A percentile compares a stretch with the other conserved stretches of the same genome.
Evolutionary conservation across 129 eudicot genomes (phyloP).

Genomic region (Artemisia argyi): DNA sequence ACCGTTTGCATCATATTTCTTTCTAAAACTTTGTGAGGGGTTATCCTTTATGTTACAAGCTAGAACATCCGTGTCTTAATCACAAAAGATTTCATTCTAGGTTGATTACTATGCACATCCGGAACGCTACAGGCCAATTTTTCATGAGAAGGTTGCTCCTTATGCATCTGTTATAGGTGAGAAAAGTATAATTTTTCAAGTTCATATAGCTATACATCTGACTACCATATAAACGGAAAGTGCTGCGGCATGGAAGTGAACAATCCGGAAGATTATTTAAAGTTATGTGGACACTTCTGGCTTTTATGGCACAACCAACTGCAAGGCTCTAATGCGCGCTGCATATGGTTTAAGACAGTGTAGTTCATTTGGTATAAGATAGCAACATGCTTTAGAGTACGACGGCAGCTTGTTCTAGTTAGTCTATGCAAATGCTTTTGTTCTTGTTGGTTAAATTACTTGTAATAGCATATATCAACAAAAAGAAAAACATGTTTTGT

Average conservation of each 20-base stretch:
- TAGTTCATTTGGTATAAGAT: too few relatives aligned
- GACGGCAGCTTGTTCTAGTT: neutral
- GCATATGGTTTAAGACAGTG: too few relatives aligned
- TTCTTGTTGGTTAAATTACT: neutral
- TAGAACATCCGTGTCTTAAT: slow-evolving; percentile 5
- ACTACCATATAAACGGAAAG: too few relatives aligned
- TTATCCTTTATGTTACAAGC: neutral
- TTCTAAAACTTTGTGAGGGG: neutral
- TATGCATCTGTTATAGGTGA: slow-evolving; percentile 94
- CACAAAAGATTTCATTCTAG: slow-evolving; percentile 39
- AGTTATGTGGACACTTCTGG: too few relatives aligned
- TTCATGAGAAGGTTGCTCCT: slow-evolving; percentile 90
- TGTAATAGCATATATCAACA: neutral
- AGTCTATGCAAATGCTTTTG: neutral
- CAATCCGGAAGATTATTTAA: too few relatives aligned
- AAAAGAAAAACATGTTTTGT: slow-evolving; percentile 4
- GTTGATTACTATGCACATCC: slow-evolving; percentile 96
- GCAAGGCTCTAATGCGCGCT: neutral
- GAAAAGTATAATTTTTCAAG: slow-evolving; percentile 2
- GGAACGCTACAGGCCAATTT: slow-evolving; percentile 79
- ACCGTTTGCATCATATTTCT: slow-evolving; percentile 4
- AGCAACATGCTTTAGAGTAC: too few relatives aligned
- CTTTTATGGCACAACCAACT: too few relatives aligned
- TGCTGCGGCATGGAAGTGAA: too few relatives aligned
- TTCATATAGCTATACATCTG: neutral